These are phyloP conservation scores for Thielaviopsis cerberus DNA, from an alignment of 2,329 filamentous ascomycete species.

Conservation along the genomic window DNA sequence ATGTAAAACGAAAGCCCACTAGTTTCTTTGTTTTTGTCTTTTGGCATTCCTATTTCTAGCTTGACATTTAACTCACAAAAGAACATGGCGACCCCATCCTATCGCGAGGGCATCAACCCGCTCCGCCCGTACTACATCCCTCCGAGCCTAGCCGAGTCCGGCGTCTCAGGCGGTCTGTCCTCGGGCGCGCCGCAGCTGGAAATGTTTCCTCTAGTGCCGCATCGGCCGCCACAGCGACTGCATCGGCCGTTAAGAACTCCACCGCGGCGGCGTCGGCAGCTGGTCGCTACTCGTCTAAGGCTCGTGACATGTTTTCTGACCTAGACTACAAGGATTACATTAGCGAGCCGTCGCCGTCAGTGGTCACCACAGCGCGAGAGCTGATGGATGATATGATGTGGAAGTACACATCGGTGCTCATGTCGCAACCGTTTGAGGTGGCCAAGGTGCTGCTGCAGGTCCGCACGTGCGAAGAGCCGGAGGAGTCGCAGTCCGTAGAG, in stretches of 20 bases:
- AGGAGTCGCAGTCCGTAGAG: slow-evolving; percentile 9
- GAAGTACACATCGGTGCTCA: slow-evolving; percentile 76
- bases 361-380: slow-evolving; percentile 49
- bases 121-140: slow-evolving; percentile 53
- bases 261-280: slow-evolving; percentile 8
- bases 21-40: background rate
- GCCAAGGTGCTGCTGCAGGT: slow-evolving; percentile 86
- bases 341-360: slow-evolving; percentile 54
- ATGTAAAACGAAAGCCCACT: background rate
- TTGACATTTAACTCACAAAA: background rate
- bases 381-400: slow-evolving; percentile 71
- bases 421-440: slow-evolving; percentile 92
- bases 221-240: slow-evolving; percentile 13
- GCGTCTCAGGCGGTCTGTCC: slow-evolving; percentile 20
- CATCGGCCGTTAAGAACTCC: slow-evolving; percentile 27
- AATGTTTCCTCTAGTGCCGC: slow-evolving; percentile 22
- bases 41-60: background rate
- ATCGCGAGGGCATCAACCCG: slow-evolving; percentile 37
- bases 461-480: slow-evolving; percentile 18
- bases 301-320: slow-evolving; percentile 73
- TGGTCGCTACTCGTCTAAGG: slow-evolving; percentile 36
- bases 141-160: slow-evolving; percentile 31
- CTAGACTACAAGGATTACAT: slow-evolving; percentile 84
- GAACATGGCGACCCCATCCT: slow-evolving; percentile 22
- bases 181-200: slow-evolving; percentile 22